Evolutionary conservation across 129 eudicot genomes (phyloP).

Genomic region (Scalesia atractyloides): DNA sequence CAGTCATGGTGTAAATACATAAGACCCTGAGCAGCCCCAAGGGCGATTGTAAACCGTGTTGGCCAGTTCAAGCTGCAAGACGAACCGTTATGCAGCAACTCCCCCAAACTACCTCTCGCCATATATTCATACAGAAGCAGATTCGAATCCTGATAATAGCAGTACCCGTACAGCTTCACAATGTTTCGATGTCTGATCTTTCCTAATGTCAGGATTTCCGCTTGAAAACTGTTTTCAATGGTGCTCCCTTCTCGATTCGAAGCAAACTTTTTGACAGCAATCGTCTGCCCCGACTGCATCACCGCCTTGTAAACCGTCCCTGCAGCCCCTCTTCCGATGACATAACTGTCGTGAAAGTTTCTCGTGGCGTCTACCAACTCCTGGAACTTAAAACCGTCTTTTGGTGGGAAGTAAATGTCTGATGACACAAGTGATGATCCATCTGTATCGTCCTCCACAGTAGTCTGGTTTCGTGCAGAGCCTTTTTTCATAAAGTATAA

Average conservation of each 20-base stretch:
- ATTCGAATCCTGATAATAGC: constrained; percentile 89
- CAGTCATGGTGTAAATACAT: constrained; percentile 95
- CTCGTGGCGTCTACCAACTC: constrained; percentile 81
- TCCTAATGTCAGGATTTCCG: constrained; percentile 89
- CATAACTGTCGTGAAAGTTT: constrained; percentile 71
- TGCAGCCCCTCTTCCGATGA: constrained; percentile 87
- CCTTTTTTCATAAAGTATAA: constrained; percentile 64
- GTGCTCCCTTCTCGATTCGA: constrained; percentile 88
- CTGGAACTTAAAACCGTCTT: constrained; percentile 86
- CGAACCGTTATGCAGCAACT: constrained; percentile 62
- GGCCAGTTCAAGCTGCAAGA: constrained; percentile 75
- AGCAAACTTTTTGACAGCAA: constrained; percentile 89
- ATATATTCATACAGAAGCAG: constrained; percentile 85
- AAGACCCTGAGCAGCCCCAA: constrained; percentile 96
- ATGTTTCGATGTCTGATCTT: constrained; percentile 96
- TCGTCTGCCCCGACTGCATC: constrained; percentile 60
- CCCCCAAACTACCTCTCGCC: constrained; percentile 95
- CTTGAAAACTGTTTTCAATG: constrained; percentile 83
- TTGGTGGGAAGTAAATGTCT: constrained; percentile 85
- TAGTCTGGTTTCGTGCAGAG: constrained; percentile 38
- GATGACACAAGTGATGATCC: constrained; percentile 52
- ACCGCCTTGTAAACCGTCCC: constrained; percentile 97
- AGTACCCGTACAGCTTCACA: constrained; percentile 85
- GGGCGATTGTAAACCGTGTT: constrained; percentile 69
- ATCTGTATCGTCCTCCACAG: constrained; percentile 45